These are phyloP conservation scores for Clarkia xantiana DNA, from an alignment of 345 rosid genomes.

Conservation along the genomic window DNA sequence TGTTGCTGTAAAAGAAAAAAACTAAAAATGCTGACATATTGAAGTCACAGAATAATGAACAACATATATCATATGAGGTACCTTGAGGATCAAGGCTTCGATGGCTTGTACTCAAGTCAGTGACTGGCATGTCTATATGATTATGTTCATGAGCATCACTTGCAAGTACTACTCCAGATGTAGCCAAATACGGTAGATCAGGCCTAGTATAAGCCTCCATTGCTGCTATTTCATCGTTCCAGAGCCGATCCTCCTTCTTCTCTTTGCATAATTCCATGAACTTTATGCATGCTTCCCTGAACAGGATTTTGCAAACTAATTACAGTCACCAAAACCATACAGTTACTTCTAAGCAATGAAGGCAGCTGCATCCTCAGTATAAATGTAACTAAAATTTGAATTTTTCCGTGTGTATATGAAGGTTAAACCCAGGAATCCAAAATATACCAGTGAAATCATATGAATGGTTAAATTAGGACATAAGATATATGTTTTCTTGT, in stretches of 20 bases:
- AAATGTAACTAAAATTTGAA: too few species aligned
- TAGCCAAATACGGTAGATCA: slow-evolving; percentile 56
- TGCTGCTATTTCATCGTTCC: slow-evolving; percentile 91
- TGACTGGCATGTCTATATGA: slow-evolving; percentile 24
- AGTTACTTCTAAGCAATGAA: too few species aligned
- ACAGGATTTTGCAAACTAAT: neutral
- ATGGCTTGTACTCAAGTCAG: slow-evolving; percentile 25
- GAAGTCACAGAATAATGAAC: too few species aligned
- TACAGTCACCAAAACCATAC: too few species aligned
- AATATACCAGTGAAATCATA: too few species aligned
- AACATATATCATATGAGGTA: slow-evolving; percentile 28
- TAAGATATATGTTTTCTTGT: too few species aligned
- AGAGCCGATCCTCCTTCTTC: slow-evolving; percentile 84
- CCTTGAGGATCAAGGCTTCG: slow-evolving; percentile 56
- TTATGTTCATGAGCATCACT: slow-evolving; percentile 46
- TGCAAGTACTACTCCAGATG: slow-evolving; percentile 73
- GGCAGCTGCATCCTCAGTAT: too few species aligned
- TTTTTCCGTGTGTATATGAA: too few species aligned
- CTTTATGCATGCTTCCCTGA: slow-evolving; percentile 85
- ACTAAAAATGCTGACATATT: too few species aligned
- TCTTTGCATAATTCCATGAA: slow-evolving; percentile 82
- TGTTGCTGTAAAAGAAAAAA: slow-evolving; percentile 14
- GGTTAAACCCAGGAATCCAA: too few species aligned
- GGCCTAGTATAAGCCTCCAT: slow-evolving; percentile 71
- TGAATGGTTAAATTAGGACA: too few species aligned